Percentiles rank a stretch among this genome's conserved stretches.
Conservation (phyloP, 768 basidiomycete genomes). For the Phlegmacium glaucopus region DNA sequence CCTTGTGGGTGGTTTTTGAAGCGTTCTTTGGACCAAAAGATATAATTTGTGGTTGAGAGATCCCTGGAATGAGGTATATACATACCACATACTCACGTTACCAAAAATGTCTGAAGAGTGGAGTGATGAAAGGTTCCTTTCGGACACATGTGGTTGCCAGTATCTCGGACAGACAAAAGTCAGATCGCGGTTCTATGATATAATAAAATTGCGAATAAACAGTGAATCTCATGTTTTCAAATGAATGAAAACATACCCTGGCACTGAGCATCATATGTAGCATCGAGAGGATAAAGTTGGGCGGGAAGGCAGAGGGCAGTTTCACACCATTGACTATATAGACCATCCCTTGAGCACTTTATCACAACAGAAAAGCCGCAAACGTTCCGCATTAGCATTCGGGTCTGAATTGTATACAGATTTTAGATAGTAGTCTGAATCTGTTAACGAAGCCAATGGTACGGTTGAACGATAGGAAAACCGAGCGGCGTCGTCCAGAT, state of each 20-base stretch:
- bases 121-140: conserved; percentile 91
- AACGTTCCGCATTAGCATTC: conserved; percentile 64
- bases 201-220: conserved; percentile 5
- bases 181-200: conserved; percentile 57
- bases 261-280: conserved; percentile 99
- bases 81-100: conserved; percentile 62
- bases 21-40: conserved; percentile 63
- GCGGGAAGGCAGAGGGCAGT: conserved; percentile 96
- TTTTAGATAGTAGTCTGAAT: conserved; percentile 81
- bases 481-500: conserved; percentile 98
- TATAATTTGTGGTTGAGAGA: not conserved
- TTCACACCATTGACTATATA: conserved; percentile 70
- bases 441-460: conserved; percentile 78
- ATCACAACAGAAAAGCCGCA: not conserved
- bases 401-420: conserved; percentile 91
- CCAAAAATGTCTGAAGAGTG: conserved; percentile 84
- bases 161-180: conserved; percentile 98
- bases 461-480: conserved; percentile 94
- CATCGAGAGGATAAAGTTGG: conserved; percentile 97
- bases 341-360: not conserved
- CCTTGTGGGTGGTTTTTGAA: conserved; percentile 71
- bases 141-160: conserved; percentile 97
- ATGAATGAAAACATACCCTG: conserved; percentile 44
- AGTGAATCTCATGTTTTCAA: not conserved
- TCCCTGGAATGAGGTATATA: not conserved